A percentile compares a stretch with the other conserved stretches of the same genome.
phyloP scores from a whole-genome alignment of 2,329 filamentous ascomycete genomes.

The Plectosphaerella cucumerina region DNA sequence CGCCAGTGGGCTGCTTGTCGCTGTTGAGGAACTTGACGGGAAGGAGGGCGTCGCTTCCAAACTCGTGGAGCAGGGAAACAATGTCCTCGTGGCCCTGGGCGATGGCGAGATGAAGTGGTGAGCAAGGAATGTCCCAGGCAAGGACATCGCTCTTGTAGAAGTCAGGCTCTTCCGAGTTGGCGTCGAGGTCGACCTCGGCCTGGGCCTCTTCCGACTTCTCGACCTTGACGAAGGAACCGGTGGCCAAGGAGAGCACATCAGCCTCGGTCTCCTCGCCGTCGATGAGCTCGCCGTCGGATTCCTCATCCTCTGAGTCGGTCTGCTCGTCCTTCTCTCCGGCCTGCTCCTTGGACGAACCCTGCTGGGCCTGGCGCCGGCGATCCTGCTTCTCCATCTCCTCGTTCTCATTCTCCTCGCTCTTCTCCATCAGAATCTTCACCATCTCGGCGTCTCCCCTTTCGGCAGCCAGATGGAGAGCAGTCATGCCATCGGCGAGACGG shows the following conservation, averaged over 20 bases:
- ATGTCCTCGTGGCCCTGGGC: conserved; percentile 65
- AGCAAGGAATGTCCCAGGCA: conserved; percentile 75
- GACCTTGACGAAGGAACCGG: conserved; percentile 73
- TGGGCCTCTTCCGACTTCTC: conserved; percentile 35
- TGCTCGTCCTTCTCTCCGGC: conserved; percentile 17
- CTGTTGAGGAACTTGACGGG: conserved; percentile 63
- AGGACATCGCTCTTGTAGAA: conserved; percentile 73
- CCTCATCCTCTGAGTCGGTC: conserved; percentile 19
- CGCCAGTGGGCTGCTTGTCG: conserved; percentile 45
- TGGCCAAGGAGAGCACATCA: conserved; percentile 50
- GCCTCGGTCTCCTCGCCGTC: conserved; percentile 44
- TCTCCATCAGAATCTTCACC: conserved; percentile 66
- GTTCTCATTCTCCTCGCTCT: conserved; percentile 70
- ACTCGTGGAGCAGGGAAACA: conserved; percentile 67
- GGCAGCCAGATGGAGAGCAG: conserved; percentile 78
- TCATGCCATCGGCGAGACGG: conserved; percentile 73
- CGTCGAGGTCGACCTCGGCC: conserved; percentile 45
- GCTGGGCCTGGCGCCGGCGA: conserved; percentile 34
- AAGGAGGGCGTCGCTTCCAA: conserved; percentile 72
- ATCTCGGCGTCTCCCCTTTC: conserved; percentile 65
- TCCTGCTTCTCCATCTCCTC: conserved; percentile 57
- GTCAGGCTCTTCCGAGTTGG: conserved; percentile 64
- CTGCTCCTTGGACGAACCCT: conserved; percentile 18
- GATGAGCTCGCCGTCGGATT: conserved; percentile 42
- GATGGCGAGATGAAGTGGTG: conserved; percentile 76